phyloP scores from a whole-genome alignment of 805 yeast genomes.

The Candida fluviatilis region DNA sequence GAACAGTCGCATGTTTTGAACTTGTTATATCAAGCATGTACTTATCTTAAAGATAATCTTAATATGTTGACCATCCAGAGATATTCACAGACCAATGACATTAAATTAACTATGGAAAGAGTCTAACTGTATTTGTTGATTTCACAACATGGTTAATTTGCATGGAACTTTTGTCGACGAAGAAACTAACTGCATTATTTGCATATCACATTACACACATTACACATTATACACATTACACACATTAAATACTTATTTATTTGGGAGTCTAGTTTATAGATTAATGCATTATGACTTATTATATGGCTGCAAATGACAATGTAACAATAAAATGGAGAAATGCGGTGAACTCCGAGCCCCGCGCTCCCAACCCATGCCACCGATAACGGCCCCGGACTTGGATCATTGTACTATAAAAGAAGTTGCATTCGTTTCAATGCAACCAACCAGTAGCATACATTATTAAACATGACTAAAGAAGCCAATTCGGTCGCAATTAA shows the following conservation, averaged over 20 bases:
- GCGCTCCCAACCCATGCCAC: too few relatives aligned
- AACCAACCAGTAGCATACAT: too few relatives aligned
- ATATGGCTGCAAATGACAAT: neutral
- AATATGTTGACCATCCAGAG: constrained; percentile 15
- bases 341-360: too few relatives aligned
- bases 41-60: constrained; percentile 19
- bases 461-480: constrained; percentile 1
- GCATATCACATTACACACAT: too few relatives aligned
- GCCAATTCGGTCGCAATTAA: constrained; percentile 37
- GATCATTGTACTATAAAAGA: too few relatives aligned
- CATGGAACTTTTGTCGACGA: too few relatives aligned
- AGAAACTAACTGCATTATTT: too few relatives aligned
- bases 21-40: constrained; percentile 20
- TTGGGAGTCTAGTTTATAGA: constrained; percentile 2
- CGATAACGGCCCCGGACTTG: too few relatives aligned
- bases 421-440: too few relatives aligned
- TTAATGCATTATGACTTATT: constrained; percentile 2
- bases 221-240: neutral
- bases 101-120: constrained; percentile 3
- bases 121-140: too few relatives aligned
- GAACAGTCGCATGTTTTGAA: constrained; percentile 20
- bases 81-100: constrained; percentile 5
- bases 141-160: too few relatives aligned
- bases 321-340: neutral
- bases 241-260: neutral